Conservation (phyloP, 2,329 filamentous ascomycete species). For the Phialocephala sp. region DNA sequence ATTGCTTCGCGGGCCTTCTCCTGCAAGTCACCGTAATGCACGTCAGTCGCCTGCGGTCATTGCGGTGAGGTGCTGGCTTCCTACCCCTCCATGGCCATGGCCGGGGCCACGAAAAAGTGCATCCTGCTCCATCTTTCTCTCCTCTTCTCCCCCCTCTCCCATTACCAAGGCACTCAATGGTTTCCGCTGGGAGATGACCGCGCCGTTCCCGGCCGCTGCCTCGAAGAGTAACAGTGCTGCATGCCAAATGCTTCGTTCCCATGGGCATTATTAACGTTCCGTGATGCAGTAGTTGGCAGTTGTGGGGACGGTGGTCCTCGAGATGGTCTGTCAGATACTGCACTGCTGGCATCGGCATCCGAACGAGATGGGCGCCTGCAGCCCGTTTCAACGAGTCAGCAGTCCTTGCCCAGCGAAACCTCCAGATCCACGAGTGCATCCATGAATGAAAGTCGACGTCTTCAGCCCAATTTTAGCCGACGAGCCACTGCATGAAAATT, state of each 20-base stretch:
- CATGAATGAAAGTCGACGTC: not conserved
- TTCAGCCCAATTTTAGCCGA: slow-evolving; percentile 4
- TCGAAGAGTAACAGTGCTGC: slow-evolving; percentile 1
- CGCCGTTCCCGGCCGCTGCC: not conserved
- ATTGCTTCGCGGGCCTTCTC: not conserved
- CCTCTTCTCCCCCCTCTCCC: not conserved
- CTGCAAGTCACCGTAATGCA: slow-evolving; percentile 9
- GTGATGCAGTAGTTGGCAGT: slow-evolving; percentile 6
- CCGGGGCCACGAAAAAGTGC: not conserved
- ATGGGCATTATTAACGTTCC: slow-evolving; percentile 6
- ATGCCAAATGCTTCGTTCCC: not conserved
- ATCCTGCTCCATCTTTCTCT: not conserved
- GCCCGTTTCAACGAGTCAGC: slow-evolving; percentile 1
- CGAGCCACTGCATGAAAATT: slow-evolving; percentile 15
- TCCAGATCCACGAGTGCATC: not conserved
- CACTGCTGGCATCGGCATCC: not conserved
- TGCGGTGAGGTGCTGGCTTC: slow-evolving; percentile 1
- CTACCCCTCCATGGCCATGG: not conserved
- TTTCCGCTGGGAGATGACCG: not conserved
- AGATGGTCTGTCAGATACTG: slow-evolving; percentile 5
- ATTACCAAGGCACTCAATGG: not conserved
- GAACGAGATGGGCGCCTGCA: not conserved
- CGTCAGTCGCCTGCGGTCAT: not conserved
- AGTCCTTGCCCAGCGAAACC: not conserved
- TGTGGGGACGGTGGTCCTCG: not conserved